Evolutionary conservation across 495 filamentous ascomycete species (phyloP), one percentile per base, ranked within the genome.

Genomic region (Corynascus novoguineensis): DNA sequence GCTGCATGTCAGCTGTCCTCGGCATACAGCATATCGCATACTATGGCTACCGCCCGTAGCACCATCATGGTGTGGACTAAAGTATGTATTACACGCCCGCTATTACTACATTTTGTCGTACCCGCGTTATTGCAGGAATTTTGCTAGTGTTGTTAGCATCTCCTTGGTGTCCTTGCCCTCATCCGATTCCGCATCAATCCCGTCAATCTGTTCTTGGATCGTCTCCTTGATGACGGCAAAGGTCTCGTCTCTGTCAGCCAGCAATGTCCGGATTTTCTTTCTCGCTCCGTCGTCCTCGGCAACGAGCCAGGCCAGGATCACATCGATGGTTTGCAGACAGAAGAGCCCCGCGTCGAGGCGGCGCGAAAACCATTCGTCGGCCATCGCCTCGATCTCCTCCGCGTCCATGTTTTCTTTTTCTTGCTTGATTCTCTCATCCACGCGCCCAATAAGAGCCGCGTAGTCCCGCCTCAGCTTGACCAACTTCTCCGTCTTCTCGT

Each of bases 241-340:
- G 6, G 70, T 68, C 64, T 90, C 85, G 58, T 88, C 87, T 5
- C 82, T 75, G 53, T 88, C 86, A 27, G 79, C 83, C 29, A 96
- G 71, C 25, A 86, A 66, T 19, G 72, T 72, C 24, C 77, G 59
- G 19, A 97, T 82, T 70, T 80, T 87, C 37, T 72, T 77, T 69
- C 78, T 83, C 5, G 89, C 88, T 0, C 89, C 90, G 44, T 83
- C 82, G 65, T 97, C 95, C 70, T 99, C 95, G 1, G 92, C 95
- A 14, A 90, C 75, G 19, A 97, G 75, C 95, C 95, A 99, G 21
- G 93, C 90, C 35, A 97, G 66, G 34, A 97, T 85, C 11, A 90
- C 81, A 73, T 97, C 93, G 44, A 92, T 81, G 7, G 86, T 90
- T 73, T 96, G 89, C 51, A 97, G 73, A 27, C 80, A 86, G 72